Evolutionary conservation across 208 protist genomes (phyloP).

Genomic region (Sergeia podlipaevii): DNA sequence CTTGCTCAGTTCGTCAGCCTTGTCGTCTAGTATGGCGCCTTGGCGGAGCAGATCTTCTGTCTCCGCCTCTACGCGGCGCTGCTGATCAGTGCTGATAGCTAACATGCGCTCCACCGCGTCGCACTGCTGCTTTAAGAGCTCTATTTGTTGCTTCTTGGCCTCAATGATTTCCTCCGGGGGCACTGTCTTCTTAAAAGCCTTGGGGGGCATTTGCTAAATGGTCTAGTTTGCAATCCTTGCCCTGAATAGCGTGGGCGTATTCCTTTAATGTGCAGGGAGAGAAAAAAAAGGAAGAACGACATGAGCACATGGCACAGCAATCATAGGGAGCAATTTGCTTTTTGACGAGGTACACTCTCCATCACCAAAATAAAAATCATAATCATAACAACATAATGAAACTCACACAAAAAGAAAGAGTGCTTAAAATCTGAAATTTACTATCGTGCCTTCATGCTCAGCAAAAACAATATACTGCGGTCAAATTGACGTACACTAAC

Average conservation of each 20-base stretch:
- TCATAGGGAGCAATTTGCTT: too few relatives aligned
- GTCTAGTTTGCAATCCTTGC: too few relatives aligned
- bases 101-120: conserved; percentile 80
- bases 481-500: too few relatives aligned
- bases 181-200: conserved; percentile 39
- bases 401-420: not conserved
- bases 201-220: too few relatives aligned
- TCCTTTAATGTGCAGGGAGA: not conserved
- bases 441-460: too few relatives aligned
- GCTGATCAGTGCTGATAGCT: conserved; percentile 74
- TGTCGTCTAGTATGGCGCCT: conserved; percentile 54
- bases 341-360: too few relatives aligned
- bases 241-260: too few relatives aligned
- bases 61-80: conserved; percentile 40
- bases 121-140: conserved; percentile 50
- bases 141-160: conserved; percentile 51
- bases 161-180: conserved; percentile 61
- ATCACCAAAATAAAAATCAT: too few relatives aligned
- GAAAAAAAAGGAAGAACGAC: not conserved
- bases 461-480: too few relatives aligned
- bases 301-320: too few relatives aligned
- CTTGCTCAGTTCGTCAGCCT: conserved; percentile 46
- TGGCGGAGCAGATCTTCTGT: conserved; percentile 42
- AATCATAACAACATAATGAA: not conserved
- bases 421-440: too few relatives aligned